Base-by-base conservation (phyloP, 768 basidiomycete genomes). In the Collybia sordida region DNA sequence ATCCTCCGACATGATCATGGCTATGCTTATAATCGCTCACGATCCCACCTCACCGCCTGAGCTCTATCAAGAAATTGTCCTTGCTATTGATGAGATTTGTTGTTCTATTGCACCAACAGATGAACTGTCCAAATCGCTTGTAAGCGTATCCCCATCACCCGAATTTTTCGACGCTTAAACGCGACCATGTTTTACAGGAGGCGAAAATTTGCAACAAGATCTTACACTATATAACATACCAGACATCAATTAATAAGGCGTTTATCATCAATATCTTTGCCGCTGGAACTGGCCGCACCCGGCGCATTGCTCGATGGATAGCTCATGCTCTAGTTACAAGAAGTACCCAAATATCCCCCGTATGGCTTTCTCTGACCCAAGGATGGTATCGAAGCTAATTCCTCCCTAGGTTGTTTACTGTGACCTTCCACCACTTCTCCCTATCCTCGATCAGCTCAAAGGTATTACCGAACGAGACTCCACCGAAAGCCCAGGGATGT, bases 221-320 rank as follows among this genome's bases (percentile, higher is more conserved):
- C 4, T 53, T 83, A 5, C 49, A 59, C 14, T 73, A 78, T 49
- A 60, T 74, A 6, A 64, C 54, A 14, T 59, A 62, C 11, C 64
- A 83, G 42, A 63, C 70, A 8, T 72, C 81, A 8, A 54, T 70
- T 42, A 82, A 83, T 55, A 80, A 83, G 59, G 71, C 74, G 2
- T 68, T 69, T 40, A 55, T 85, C 5, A 43, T 86, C 15, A 73
- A 75, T 3, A 66, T 83, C 43, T 68, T 90, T 18, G 72, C 74
- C 6, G 69, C 69, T 44, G 81, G 81, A 11, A 74, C 78, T 23
- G 72, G 72, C 9, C 73, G 72, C 18, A 71, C 78, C 31, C 70
- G 70, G 42, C 78, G 79, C 12, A 78, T 90, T 40, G 81, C 83
- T 15, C 76, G 79, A 42, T 78, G 74, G 63, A 63, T 87, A 24